Evolutionary conservation across 352 stramenopile species (phyloP).

Genomic region (Phytopythium ostracodes): DNA sequence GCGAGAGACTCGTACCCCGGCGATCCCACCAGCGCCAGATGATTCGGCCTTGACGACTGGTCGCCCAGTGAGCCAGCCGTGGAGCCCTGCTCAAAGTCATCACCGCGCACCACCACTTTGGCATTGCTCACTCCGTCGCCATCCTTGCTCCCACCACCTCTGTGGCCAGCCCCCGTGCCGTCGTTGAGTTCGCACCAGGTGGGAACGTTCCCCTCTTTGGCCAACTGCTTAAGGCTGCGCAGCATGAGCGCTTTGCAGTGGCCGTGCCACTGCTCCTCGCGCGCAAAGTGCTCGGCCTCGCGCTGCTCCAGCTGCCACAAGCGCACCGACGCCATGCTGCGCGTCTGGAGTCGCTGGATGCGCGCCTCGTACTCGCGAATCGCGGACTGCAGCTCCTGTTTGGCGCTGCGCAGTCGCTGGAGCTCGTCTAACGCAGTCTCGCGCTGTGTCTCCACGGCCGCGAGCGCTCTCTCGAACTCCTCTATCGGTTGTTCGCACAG

Average conservation of each 20-base stretch:
- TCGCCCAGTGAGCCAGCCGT: not conserved
- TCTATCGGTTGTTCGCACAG: slow-evolving; percentile 25
- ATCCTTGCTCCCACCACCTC: not conserved
- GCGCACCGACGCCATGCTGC: slow-evolving; percentile 32
- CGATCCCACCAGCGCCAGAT: not conserved
- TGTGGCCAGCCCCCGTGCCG: no score
- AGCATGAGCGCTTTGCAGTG: slow-evolving; percentile 43
- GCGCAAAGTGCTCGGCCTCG: slow-evolving; percentile 28
- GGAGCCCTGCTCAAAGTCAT: not conserved
- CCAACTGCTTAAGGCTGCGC: slow-evolving; percentile 19
- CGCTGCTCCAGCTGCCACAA: slow-evolving; percentile 28
- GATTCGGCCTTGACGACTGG: not conserved
- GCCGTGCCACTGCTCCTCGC: slow-evolving; percentile 40
- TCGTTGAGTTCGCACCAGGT: slow-evolving; percentile 19
- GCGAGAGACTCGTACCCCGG: slow-evolving; percentile 22
- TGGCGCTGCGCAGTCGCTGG: slow-evolving; percentile 15
- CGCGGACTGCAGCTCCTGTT: slow-evolving; percentile 13
- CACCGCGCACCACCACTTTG: not conserved
- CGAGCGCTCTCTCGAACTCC: slow-evolving; percentile 14
- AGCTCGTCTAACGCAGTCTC: slow-evolving; percentile 14
- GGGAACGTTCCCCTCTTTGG: slow-evolving; percentile 11
- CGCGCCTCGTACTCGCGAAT: slow-evolving; percentile 24
- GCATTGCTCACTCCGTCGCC: not conserved
- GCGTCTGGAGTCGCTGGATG: slow-evolving; percentile 31
- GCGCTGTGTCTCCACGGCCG: slow-evolving; percentile 10